A percentile compares a stretch with the other conserved stretches of the same genome.
Evolutionary conservation across 2,329 filamentous ascomycete species (phyloP).

Genomic region (Penicillium sp.): DNA sequence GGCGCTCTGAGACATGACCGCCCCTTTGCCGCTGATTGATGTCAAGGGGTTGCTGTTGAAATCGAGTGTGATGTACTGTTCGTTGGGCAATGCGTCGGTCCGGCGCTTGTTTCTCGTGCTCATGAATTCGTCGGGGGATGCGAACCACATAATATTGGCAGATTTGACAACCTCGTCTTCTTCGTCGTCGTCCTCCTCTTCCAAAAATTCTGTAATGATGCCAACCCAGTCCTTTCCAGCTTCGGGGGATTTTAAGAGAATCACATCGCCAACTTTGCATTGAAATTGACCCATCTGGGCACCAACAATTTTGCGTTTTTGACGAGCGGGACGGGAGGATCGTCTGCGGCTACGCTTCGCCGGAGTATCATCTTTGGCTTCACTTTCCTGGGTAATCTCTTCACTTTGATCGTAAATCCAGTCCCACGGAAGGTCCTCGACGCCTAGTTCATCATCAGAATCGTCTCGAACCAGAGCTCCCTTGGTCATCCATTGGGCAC

Average conservation of each 20-base stretch:
- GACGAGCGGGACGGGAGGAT: slow-evolving; percentile 29
- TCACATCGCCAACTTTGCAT: slow-evolving; percentile 76
- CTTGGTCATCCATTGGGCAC: slow-evolving; percentile 52
- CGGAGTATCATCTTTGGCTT: slow-evolving; percentile 5
- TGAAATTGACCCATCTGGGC: slow-evolving; percentile 79
- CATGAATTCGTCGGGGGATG: slow-evolving; percentile 81
- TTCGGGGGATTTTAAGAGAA: slow-evolving; percentile 84
- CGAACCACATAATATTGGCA: slow-evolving; percentile 92
- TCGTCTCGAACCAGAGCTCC: slow-evolving; percentile 70
- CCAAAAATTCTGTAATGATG: slow-evolving; percentile 77
- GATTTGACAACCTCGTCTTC: slow-evolving; percentile 56
- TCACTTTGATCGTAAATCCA: slow-evolving; percentile 62
- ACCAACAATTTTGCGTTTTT: slow-evolving; percentile 63
- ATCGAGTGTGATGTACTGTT: slow-evolving; percentile 84
- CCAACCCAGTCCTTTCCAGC: slow-evolving; percentile 89
- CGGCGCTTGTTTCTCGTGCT: slow-evolving; percentile 79
- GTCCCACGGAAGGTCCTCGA: slow-evolving; percentile 71
- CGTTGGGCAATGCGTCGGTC: slow-evolving; percentile 77
- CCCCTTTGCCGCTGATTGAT: slow-evolving; percentile 87
- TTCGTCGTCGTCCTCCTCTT: slow-evolving; percentile 68
- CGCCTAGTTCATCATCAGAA: slow-evolving; percentile 81
- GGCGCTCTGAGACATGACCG: slow-evolving; percentile 67
- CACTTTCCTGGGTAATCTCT: slow-evolving; percentile 21
- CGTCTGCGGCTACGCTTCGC: slow-evolving; percentile 30
- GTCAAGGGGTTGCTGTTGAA: slow-evolving; percentile 83